Base-by-base conservation (phyloP, 2,329 filamentous ascomycete species). In the Cytospora leucostoma region DNA sequence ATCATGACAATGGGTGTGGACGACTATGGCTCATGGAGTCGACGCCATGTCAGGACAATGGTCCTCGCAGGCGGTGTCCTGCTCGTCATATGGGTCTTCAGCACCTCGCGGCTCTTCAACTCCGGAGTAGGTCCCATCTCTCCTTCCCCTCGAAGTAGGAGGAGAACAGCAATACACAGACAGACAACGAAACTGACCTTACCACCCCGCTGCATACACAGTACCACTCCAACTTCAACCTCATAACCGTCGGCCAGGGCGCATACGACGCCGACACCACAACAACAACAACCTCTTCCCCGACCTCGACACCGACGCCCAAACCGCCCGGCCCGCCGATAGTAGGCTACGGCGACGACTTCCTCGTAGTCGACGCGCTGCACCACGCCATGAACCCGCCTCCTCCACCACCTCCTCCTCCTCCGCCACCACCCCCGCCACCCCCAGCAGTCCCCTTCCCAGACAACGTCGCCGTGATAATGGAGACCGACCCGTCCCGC, bases 401-500 rank as follows among this genome's bases (percentile, higher is more conserved):
- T 1, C 53, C 63, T 1, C 57, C 62, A 7, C 57, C 62, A 3
- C 58, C 62, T 65, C 56, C 59, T 59, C 56, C 55, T 65, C 34
- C 51, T 38, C 44, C 56, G 54, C 47, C 60, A 0, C 53, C 61
- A 1, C 64, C 64, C 1, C 61, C 62, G 15, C 62, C 57, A n/a
- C 57, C 61, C 7, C 61, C 62, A 4, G 38, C 37, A 5, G 34
- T 47, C 7, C 52, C 59, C 19, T 66, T 62, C 56, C 62, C 65
- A 0, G 65, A 49, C 65, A 64, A 63, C 37, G 58, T 70, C 49
- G 71, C 70, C 62, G 59, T 73, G 35, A 67, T 73, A 40, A 68
- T 69, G 61, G 71, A 72, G 62, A 70, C 70, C 7, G 81, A 86
- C 33, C 82, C 82, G 0, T 73, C 84, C 37, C n/a, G 54, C 34